Evolutionary conservation across 2,329 filamentous ascomycete genomes (phyloP).

Genomic region (Stagonosporopsis tanaceti): DNA sequence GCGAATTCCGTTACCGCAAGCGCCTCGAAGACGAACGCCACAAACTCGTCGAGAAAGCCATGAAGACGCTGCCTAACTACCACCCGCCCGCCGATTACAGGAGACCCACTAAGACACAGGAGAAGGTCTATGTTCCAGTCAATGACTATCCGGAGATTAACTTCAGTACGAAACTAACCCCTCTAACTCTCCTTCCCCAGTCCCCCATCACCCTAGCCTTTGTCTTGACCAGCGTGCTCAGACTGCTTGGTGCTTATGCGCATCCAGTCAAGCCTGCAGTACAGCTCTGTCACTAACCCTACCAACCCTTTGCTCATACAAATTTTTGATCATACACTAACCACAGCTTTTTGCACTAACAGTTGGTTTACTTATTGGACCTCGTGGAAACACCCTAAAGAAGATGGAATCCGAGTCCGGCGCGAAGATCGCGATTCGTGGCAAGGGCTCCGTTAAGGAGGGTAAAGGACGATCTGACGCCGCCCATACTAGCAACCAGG

Average conservation of each 20-base stretch:
- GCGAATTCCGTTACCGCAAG: conserved; percentile 98
- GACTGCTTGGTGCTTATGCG: conserved; percentile 37
- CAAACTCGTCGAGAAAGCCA: conserved; percentile 97
- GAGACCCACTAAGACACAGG: conserved; percentile 98
- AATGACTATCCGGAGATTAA: conserved; percentile 99
- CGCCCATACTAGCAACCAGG: conserved; percentile 99
- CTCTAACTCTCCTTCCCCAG: conserved; percentile 62
- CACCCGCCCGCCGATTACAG: conserved; percentile 98
- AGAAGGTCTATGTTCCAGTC: conserved; percentile 99
- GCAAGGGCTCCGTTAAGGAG: conserved; percentile 99
- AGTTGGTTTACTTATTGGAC: conserved; percentile 99
- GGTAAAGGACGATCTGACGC: conserved; percentile 99
- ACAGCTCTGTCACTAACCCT: conserved; percentile 53
- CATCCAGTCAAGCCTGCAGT: conserved; percentile 47
- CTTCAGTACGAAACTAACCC: conserved; percentile 99
- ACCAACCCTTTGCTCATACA: conserved; percentile 38
- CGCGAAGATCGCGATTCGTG: conserved; percentile 98
- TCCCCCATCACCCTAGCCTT: conserved; percentile 55
- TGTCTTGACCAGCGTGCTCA: conserved; percentile 55
- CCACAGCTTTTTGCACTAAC: conserved; percentile 82
- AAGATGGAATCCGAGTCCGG: conserved; percentile 99
- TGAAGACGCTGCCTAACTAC: conserved; percentile 99
- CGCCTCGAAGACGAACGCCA: conserved; percentile 97
- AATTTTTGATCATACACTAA: conserved; percentile 73
- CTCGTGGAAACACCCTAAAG: conserved; percentile 99